A percentile compares a stretch with the other conserved stretches of the same genome.
phyloP scores from a whole-genome alignment of 495 filamentous ascomycete species.

The Penicillium malachiteum region DNA sequence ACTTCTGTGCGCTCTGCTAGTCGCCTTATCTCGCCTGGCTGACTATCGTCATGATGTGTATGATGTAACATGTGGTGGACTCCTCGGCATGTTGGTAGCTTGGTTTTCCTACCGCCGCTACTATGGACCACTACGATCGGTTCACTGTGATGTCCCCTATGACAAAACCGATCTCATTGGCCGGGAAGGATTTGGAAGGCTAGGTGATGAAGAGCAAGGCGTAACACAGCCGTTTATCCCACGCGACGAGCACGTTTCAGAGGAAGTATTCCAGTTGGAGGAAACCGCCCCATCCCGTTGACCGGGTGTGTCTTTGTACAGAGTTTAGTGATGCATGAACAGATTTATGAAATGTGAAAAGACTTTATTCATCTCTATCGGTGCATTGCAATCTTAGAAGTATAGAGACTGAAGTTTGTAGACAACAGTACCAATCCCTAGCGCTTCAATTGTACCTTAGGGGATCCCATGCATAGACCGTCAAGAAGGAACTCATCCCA shows the following conservation, averaged over 20 bases:
- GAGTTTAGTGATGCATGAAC: background rate
- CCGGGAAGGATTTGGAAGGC: slow-evolving; percentile 39
- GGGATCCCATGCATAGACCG: too few relatives aligned
- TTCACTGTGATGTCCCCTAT: slow-evolving; percentile 54
- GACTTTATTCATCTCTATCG: too few relatives aligned
- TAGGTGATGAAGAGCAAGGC: slow-evolving; percentile 52
- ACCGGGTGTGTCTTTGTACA: background rate
- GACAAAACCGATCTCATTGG: slow-evolving; percentile 39
- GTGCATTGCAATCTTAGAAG: too few relatives aligned
- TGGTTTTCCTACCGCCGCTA: slow-evolving; percentile 81
- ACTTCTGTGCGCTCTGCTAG: slow-evolving; percentile 75
- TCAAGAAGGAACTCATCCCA: too few relatives aligned
- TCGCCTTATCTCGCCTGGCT: slow-evolving; percentile 86
- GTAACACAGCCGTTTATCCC: slow-evolving; percentile 14
- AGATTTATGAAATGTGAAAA: background rate
- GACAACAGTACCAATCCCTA: too few relatives aligned
- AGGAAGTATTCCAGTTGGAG: slow-evolving; percentile 30
- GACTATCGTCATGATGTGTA: slow-evolving; percentile 96
- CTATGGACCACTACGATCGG: slow-evolving; percentile 53
- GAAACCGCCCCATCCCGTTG: slow-evolving; percentile 10
- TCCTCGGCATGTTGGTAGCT: slow-evolving; percentile 71
- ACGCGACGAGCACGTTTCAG: slow-evolving; percentile 10
- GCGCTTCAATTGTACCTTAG: too few relatives aligned
- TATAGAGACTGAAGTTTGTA: too few relatives aligned
- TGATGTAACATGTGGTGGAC: slow-evolving; percentile 76